Evolutionary conservation across 2,329 filamentous ascomycete species (phyloP), one percentile per base, ranked within the genome.

Genomic region (Grosmannia serpens): DNA sequence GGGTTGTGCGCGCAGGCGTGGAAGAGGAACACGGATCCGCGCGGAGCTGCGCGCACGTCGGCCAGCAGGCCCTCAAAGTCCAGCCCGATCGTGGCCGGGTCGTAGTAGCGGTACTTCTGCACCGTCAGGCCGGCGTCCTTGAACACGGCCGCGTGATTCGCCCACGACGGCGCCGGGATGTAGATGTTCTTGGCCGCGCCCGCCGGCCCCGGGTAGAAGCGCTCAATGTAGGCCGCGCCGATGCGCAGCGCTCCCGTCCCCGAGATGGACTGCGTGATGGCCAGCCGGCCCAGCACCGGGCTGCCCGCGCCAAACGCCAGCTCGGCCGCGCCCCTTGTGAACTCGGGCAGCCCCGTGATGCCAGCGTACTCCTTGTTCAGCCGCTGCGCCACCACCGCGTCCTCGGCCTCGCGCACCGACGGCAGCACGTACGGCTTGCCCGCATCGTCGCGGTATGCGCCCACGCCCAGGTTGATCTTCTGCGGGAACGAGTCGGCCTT

Each of bases 1-100:
- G 92, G 92, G 82, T 97, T 97, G 82, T 97, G 92, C 53, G 92
- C 92, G 75, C 92, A 97, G 64, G 92, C 92, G 76, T 99, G 94
- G 71, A 97, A 88, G 65, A 99, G 79, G 76, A 99, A 87, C 67
- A 95, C 85, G 77, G 88, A 95, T 73, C 86, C 86, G 73, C 87
- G 84, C 66, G 91, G 91, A 59, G 92, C 90, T 65, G 81, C 83
- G 79, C 95, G 91, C 77, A 99, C 86, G 73, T 97, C 91, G 68
- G 83, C 86, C 61, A 96, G 70, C 81, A 99, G 83, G 68, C 94
- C 94, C 66, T 95, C 89, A 70, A 96, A 97, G 81, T 99, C 94
- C 64, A 99, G 87, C 59, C 91, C 91, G 71, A 96, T 97, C 70
- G 92, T 97, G 72, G 96, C 86, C 82, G 95, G 95, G 85, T 97